These are phyloP conservation scores for Linum lewisii DNA, from an alignment of 345 rosid species.

Conservation along the genomic window DNA sequence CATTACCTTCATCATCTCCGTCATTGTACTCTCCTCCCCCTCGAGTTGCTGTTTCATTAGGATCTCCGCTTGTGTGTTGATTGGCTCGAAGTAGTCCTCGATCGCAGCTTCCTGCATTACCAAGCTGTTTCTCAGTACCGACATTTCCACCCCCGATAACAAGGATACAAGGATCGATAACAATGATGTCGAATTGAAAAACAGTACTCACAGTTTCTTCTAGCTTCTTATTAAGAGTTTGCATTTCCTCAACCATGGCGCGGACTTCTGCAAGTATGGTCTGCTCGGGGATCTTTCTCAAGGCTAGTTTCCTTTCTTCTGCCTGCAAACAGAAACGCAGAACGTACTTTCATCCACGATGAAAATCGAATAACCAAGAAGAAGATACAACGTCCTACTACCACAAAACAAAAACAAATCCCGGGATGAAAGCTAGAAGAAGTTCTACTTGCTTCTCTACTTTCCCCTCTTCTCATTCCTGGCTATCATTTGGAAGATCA, in stretches of 20 bases:
- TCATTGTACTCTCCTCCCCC: slow-evolving; percentile 70
- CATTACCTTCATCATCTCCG: slow-evolving; percentile 52
- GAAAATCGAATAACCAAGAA: neutral
- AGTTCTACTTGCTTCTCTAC: no score
- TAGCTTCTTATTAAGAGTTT: slow-evolving; percentile 56
- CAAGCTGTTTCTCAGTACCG: no score
- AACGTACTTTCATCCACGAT: slow-evolving; percentile 6
- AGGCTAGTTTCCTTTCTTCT: slow-evolving; percentile 47
- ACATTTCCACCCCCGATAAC: no score
- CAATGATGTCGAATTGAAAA: no score
- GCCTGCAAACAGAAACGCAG: slow-evolving; percentile 47
- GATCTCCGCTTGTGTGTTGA: slow-evolving; percentile 67
- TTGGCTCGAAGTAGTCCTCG: slow-evolving; percentile 74
- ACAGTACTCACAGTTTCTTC: slow-evolving; percentile 65
- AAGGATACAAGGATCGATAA: neutral
- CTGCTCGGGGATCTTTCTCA: slow-evolving; percentile 77
- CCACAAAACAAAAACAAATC: no score
- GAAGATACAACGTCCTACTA: no score
- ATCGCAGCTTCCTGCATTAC: slow-evolving; percentile 74
- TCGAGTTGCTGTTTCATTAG: slow-evolving; percentile 81
- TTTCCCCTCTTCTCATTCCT: no score
- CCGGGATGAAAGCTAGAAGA: no score
- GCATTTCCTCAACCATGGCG: slow-evolving; percentile 89
- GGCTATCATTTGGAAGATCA: no score
- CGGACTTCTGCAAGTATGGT: slow-evolving; percentile 67